Evolutionary conservation across 495 filamentous ascomycete genomes (phyloP).

Genomic region (Xanthoparmelia taractica): DNA sequence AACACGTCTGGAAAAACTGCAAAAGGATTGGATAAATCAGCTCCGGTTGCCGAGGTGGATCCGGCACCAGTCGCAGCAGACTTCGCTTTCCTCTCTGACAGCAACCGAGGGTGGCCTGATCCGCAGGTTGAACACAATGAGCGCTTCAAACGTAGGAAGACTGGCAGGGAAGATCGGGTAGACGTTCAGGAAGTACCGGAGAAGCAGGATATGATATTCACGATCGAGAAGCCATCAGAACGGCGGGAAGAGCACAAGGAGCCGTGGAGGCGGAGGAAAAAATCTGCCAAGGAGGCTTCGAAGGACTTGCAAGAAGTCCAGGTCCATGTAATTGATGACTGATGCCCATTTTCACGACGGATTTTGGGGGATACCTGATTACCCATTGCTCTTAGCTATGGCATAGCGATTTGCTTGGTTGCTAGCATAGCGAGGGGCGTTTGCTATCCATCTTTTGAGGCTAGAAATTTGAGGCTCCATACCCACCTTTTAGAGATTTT

Average conservation of each 20-base stretch:
- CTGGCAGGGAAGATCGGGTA: not conserved
- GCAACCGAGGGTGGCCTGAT: not conserved
- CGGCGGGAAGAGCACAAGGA: not conserved
- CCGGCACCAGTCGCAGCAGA: not conserved
- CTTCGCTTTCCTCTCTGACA: not conserved
- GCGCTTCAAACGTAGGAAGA: not conserved
- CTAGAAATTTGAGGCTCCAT: not conserved
- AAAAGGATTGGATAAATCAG: not conserved
- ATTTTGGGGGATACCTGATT: not conserved
- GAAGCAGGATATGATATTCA: not conserved
- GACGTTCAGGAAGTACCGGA: not conserved
- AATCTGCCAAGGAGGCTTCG: not conserved
- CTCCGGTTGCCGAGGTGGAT: not conserved
- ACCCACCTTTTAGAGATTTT: not conserved
- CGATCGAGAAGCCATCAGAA: not conserved
- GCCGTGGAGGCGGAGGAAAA: not conserved
- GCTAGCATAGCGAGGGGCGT: not conserved
- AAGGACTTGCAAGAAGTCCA: not conserved
- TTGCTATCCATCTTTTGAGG: not conserved
- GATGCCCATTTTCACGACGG: not conserved
- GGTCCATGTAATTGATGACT: conserved; percentile 13
- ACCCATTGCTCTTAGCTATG: not conserved
- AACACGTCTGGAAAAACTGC: not conserved
- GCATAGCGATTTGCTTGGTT: conserved; percentile 4
- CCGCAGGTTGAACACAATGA: not conserved